Evolutionary conservation across 2,329 filamentous ascomycete genomes (phyloP).

Genomic region (Xylariomycetidae sp.): DNA sequence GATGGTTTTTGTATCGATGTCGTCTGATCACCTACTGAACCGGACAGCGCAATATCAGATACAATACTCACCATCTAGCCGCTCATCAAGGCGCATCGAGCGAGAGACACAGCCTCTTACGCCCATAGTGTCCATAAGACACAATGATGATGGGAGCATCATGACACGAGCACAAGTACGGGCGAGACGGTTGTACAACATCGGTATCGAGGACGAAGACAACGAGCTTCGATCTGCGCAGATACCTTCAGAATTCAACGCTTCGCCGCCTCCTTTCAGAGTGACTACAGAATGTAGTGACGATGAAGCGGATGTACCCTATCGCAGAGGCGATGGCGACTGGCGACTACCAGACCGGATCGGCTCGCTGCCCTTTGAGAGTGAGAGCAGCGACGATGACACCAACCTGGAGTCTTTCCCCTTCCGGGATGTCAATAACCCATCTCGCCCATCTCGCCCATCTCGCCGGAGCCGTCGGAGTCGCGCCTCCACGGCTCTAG

Average conservation of each 20-base stretch:
- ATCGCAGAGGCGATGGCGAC: constrained; percentile 18
- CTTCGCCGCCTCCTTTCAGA: constrained; percentile 43
- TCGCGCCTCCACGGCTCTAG: constrained; percentile 26
- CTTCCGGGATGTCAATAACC: constrained; percentile 19
- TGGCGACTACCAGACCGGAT: constrained; percentile 48
- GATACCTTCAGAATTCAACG: constrained; percentile 52
- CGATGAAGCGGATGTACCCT: constrained; percentile 44
- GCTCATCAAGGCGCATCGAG: constrained; percentile 18
- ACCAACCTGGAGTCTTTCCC: constrained; percentile 29
- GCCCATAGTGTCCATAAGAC: constrained; percentile 46
- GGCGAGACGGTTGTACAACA: constrained; percentile 40
- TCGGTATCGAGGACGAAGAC: constrained; percentile 37
- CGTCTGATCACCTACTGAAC: constrained; percentile 67
- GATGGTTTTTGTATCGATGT: constrained; percentile 88
- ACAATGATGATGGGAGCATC: constrained; percentile 47
- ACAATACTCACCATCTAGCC: constrained; percentile 46
- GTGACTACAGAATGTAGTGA: constrained; percentile 59
- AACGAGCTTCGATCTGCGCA: constrained; percentile 45
- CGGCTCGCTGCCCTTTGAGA: constrained; percentile 52
- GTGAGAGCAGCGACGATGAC: constrained; percentile 36
- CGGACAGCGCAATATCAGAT: constrained; percentile 74
- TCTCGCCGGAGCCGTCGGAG: constrained; percentile 23
- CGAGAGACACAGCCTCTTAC: constrained; percentile 22
- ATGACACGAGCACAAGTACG: constrained; percentile 40
- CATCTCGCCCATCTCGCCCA: too few species aligned